Percentiles rank a stretch among this genome's conserved stretches.
Conservation (phyloP, 2,329 filamentous ascomycete genomes). For the Aspergillus aculeatus region DNA sequence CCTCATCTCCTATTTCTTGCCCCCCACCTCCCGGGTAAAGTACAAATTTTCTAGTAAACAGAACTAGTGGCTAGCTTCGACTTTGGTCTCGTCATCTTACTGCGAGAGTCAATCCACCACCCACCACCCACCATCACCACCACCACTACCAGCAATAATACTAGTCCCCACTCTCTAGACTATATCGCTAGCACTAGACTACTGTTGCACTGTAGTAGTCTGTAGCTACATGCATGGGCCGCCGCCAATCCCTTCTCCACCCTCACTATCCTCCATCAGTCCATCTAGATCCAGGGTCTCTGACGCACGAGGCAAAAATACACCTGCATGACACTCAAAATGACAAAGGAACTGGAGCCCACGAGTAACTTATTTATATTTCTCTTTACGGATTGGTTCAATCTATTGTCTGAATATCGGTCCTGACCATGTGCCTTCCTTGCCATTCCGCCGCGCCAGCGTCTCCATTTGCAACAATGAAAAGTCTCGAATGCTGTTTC, state of each 20-base stretch:
- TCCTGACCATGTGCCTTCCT: conserved; percentile 25
- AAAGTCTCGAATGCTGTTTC: conserved; percentile 23
- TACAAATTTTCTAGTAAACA: not conserved
- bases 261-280: conserved; percentile 25
- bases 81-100: conserved; percentile 14
- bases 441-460: conserved; percentile 18
- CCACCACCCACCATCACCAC: conserved; percentile 17
- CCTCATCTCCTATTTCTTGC: not conserved
- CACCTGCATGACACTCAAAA: conserved; percentile 44
- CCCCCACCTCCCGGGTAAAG: not conserved
- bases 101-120: conserved; percentile 14
- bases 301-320: conserved; percentile 44
- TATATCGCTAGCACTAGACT: conserved; percentile 28
- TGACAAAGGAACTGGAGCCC: conserved; percentile 32
- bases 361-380: conserved; percentile 24
- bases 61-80: not conserved
- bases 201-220: not conserved
- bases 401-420: conserved; percentile 21
- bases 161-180: conserved; percentile 23
- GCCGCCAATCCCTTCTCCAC: conserved; percentile 36
- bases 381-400: conserved; percentile 22
- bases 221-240: conserved; percentile 30
- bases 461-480: conserved; percentile 21
- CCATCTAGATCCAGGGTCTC: conserved; percentile 45
- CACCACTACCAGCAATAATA: conserved; percentile 16